Evolutionary conservation across 768 basidiomycete genomes (phyloP), one percentile per base, ranked within the genome.

Genomic region (Cystobasidium tubakii): DNA sequence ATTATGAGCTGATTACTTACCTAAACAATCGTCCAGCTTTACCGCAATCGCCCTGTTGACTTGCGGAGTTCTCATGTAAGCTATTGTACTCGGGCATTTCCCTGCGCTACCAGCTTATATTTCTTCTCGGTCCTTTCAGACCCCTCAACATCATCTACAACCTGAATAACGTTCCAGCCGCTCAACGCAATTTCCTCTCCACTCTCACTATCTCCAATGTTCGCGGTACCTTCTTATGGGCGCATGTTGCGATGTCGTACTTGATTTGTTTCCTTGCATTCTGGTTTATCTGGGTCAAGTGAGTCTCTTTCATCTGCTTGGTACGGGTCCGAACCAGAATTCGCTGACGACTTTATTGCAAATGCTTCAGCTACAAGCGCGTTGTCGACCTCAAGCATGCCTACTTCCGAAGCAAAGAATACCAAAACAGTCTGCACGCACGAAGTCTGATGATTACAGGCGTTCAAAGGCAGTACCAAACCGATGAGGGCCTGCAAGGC

Each of bases 131-230:
- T 39, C 39, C 10, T 21, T 50, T 2, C 34, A 67, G 66, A 66
- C 94, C 94, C 33, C 85, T 97, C 83, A 91, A 98, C 80, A 83
- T 90, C 79, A 80, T 86, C 65, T 96, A 89, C 86, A 95, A 93
- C 82, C 80, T 93, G 76, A 84, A 85, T 75, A 78, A 90, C 71
- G 87, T 92, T 74, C 70, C 83, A 4, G 34, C 81, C 0, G 78
- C 82, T 19, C 79, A 82, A 27, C 87, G 81, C n/a, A 83, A 82
- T 74, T 76, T 76, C n/a, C 75, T 84, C 42, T 78, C 78, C 62
- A 77, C 81, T 19, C 62, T 79, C 39, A 80, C 79, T 23, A 78
- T 80, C 55, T 46, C 64, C 1, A 73, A 74, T 21, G 80, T 80
- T n/a, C n/a, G 34, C 1, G 77, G 77, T 1, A 75, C 64, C 33